Evolutionary conservation across 2,329 filamentous ascomycete species (phyloP), one percentile per base, ranked within the genome.

Genomic region (Leptosphaerulina australis): DNA sequence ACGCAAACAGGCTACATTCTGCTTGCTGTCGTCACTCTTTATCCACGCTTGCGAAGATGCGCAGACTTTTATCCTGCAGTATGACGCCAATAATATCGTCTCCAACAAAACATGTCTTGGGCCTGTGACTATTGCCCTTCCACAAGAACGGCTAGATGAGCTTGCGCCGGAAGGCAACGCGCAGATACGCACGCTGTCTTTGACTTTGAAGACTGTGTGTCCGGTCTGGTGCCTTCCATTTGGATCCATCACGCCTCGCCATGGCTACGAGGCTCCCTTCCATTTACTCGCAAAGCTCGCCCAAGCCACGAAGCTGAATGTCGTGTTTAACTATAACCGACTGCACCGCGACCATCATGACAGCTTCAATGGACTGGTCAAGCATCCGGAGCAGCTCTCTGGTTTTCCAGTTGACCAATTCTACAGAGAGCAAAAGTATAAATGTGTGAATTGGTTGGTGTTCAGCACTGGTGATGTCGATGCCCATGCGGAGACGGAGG

Each of bases 1-100:
- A 11, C 33, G 38, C 15, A 38, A 49, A 34, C 53, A 60, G 29
- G 51, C 53, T 14, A 60, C 56, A 3, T 28, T 60, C 11, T 53
- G 17, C 26, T 36, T 62, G 31, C 54, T 52, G 25, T 56, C 26
- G 28, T 34, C 47, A 3, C 9, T 46, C 25, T 38, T 45, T 17
- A 18, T 60, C 21, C n/a, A 50, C 25, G 55, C 48, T 24, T 49
- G 36, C 25, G 35, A 52, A 6, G 44, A 55, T 5, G 33, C 31
- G 34, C 57, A 60, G 31, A 35, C 44, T 7, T 60, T 63, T 21
- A 49, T 53, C 17, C 39, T 63, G 11, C 44, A 53, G n/a, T 62
- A 60, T 36, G 43, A 59, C 49, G 59, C 59, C 38, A 45, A 58
- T 35, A 50, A 59, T 35, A 20, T 63, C 5, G 48, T 52, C 12